Percentiles rank a stretch among this genome's conserved stretches.
Evolutionary conservation across 1,139 yeast genomes (phyloP).

Genomic region (Nakaseomyces kungkrabaensis): DNA sequence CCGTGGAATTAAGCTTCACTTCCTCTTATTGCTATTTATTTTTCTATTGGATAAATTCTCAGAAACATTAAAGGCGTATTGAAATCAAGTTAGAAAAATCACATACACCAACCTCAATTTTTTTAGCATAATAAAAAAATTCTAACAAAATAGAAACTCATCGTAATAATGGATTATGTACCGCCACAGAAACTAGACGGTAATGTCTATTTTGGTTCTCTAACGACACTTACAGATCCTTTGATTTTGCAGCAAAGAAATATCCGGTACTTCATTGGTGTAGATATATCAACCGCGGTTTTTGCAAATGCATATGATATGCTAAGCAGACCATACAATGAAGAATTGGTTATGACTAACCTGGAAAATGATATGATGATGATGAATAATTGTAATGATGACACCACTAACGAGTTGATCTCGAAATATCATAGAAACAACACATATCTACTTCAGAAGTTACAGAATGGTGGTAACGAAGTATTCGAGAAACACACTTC

Average conservation of each 20-base stretch:
- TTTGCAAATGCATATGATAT: conserved; percentile 24
- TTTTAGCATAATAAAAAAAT: too few species aligned
- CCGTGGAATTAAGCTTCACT: too few species aligned
- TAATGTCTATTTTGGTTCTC: conserved; percentile 31
- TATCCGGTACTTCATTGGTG: conserved; percentile 21
- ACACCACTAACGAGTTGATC: conserved; percentile 3
- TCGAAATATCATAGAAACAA: conserved; percentile 10
- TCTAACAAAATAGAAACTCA: neutral
- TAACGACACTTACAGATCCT: conserved; percentile 28
- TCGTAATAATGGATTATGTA: conserved; percentile 2
- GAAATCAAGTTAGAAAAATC: too few species aligned
- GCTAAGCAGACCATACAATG: conserved; percentile 14
- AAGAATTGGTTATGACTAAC: conserved; percentile 18
- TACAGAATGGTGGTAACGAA: neutral
- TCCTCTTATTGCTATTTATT: too few species aligned
- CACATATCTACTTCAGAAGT: conserved; percentile 8
- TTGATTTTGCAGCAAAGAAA: conserved; percentile 19
- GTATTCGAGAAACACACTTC: neutral
- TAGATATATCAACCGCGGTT: conserved; percentile 19
- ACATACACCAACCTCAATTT: too few species aligned
- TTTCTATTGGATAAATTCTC: too few species aligned
- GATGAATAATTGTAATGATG: conserved; percentile 5
- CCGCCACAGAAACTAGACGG: conserved; percentile 27
- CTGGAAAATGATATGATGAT: conserved; percentile 11
- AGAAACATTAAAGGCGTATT: too few species aligned